Evolutionary conservation across 2,329 filamentous ascomycete genomes (phyloP).

Genomic region (Purpureocillium takamizusanense): DNA sequence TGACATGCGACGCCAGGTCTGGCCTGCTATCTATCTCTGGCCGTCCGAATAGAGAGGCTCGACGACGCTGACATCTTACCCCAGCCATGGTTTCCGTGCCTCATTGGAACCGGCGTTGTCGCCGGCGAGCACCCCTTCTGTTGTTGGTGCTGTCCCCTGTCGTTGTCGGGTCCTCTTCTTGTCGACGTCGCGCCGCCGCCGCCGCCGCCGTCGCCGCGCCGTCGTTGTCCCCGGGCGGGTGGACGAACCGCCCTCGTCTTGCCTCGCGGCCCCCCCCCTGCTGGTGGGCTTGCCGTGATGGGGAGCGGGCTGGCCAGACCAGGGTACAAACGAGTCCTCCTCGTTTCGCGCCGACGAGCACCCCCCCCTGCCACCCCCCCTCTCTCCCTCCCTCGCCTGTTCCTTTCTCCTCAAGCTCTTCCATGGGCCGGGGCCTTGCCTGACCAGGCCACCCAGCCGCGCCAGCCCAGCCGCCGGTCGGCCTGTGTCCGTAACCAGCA

Average conservation of each 20-base stretch:
- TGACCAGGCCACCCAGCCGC: neutral
- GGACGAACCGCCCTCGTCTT: conserved; percentile 1
- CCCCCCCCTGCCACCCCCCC: neutral
- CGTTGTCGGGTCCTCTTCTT: neutral
- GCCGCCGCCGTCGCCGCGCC: neutral
- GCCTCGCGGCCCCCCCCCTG: conserved; percentile 4
- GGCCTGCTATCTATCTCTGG: too few relatives aligned
- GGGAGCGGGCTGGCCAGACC: neutral
- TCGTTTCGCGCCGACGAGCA: neutral
- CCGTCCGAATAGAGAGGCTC: too few relatives aligned
- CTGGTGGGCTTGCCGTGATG: conserved; percentile 3
- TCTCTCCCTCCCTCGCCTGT: neutral
- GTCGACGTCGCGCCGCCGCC: neutral
- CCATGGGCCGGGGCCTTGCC: neutral
- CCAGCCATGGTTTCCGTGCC: too few relatives aligned
- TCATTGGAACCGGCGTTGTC: too few relatives aligned
- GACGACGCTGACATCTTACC: too few relatives aligned
- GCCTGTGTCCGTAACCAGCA: neutral
- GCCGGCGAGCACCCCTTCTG: too few relatives aligned
- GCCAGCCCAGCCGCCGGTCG: neutral
- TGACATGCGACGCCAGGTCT: neutral
- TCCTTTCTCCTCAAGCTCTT: too few relatives aligned
- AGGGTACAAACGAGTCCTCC: neutral
- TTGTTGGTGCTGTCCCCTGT: too few relatives aligned
- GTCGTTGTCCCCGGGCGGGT: neutral